These are phyloP conservation scores for Acidomyces sp. DNA, from an alignment of 495 filamentous ascomycete species.

Conservation along the genomic window DNA sequence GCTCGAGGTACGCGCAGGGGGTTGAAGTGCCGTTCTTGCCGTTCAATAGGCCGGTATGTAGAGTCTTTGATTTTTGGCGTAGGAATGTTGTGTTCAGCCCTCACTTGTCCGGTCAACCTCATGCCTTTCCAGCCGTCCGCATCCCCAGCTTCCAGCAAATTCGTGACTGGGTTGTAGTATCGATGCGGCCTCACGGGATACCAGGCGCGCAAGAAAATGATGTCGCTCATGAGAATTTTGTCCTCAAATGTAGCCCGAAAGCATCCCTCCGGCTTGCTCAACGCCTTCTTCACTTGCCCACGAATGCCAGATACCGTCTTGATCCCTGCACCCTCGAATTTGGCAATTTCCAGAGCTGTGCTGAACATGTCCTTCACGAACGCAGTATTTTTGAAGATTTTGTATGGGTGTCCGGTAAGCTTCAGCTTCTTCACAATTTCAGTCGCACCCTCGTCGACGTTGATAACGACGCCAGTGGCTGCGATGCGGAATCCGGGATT, in stretches of 20 bases:
- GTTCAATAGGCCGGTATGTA: conserved; percentile 69
- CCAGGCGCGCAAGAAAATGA: conserved; percentile 92
- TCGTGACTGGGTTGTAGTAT: conserved; percentile 94
- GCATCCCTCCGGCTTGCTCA: conserved; percentile 82
- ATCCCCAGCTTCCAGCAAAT: conserved; percentile 49
- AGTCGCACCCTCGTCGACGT: conserved; percentile 81
- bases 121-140: conserved; percentile 62
- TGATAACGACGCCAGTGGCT: conserved; percentile 82
- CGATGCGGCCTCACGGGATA: conserved; percentile 86
- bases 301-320: conserved; percentile 90
- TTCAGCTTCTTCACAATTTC: conserved; percentile 99
- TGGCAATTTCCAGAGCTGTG: conserved; percentile 80
- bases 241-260: conserved; percentile 97
- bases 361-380: conserved; percentile 99
- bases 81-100: conserved; percentile 56
- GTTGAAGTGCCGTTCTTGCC: conserved; percentile 78
- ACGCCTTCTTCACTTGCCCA: conserved; percentile 88
- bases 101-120: conserved; percentile 89
- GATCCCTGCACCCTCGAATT: conserved; percentile 92
- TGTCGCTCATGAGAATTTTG: conserved; percentile 91
- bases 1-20: conserved; percentile 76
- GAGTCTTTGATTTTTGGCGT: conserved; percentile 71
- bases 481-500: conserved; percentile 87
- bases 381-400: conserved; percentile 98
- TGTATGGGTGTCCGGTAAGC: conserved; percentile 78